These are phyloP conservation scores for Cladophialophora psammophila DNA, from an alignment of 2,329 filamentous ascomycete genomes.

Conservation along the genomic window DNA sequence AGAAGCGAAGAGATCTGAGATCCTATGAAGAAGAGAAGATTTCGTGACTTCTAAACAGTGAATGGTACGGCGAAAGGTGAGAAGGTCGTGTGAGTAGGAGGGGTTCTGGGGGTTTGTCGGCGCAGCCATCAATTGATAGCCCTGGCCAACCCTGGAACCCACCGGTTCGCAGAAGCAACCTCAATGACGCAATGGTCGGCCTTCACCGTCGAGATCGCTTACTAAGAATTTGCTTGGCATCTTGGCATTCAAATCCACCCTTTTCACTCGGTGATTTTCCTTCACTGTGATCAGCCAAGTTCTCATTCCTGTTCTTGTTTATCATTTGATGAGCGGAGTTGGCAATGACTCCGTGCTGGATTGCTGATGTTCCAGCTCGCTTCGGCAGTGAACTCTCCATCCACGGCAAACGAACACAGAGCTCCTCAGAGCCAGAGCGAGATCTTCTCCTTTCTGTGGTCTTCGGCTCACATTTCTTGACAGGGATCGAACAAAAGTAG, in stretches of 20 bases:
- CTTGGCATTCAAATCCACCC: neutral
- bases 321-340: neutral
- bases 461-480: neutral
- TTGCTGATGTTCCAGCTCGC: neutral
- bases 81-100: conserved; percentile 10
- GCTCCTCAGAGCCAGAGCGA: neutral
- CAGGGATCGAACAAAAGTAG: too few species aligned
- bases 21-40: neutral
- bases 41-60: neutral
- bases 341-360: neutral
- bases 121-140: neutral
- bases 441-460: neutral
- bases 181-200: conserved; percentile 19
- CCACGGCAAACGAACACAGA: neutral
- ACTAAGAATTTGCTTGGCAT: neutral
- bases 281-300: too few species aligned
- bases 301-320: neutral
- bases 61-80: neutral
- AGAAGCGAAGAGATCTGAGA: conserved; percentile 1
- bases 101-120: neutral
- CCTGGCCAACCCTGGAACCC: neutral
- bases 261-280: neutral
- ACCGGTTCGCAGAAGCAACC: neutral
- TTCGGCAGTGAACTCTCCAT: neutral
- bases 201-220: neutral